A percentile compares a stretch with the other conserved stretches of the same genome.
Evolutionary conservation across 441 rosid species (phyloP).

Genomic region (Cnidoscolus chayamansa): DNA sequence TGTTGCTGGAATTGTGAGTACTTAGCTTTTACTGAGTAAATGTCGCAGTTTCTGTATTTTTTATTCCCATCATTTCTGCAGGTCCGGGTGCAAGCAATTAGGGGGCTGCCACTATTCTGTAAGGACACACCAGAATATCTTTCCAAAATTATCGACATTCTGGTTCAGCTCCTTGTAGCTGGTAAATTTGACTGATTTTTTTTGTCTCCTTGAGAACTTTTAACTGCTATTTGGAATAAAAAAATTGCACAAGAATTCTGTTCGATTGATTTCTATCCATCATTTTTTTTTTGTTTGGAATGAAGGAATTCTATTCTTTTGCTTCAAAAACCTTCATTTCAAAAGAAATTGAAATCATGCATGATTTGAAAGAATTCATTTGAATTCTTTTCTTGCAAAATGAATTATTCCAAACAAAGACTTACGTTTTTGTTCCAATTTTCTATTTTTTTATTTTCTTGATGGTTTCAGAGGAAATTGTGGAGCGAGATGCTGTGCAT

Average conservation of each 20-base stretch:
- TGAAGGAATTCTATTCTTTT: too few relatives aligned
- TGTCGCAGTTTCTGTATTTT: not conserved
- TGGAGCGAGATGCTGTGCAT: constrained; percentile 96
- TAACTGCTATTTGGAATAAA: too few relatives aligned
- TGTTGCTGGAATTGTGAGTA: not conserved
- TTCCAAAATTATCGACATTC: constrained; percentile 81
- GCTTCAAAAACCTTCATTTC: too few relatives aligned
- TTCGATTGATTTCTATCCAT: too few relatives aligned
- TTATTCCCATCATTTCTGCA: constrained; percentile 21
- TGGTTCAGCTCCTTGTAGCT: constrained; percentile 68
- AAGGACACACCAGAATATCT: constrained; percentile 77
- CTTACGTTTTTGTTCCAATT: not conserved
- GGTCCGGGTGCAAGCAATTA: constrained; percentile 96
- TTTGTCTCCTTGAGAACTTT: not conserved
- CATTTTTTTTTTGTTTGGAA: too few relatives aligned
- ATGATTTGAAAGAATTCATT: too few relatives aligned
- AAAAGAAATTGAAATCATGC: too few relatives aligned
- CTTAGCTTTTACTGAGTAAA: not conserved
- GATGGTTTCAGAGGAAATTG: constrained; percentile 64
- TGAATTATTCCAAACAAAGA: too few relatives aligned
- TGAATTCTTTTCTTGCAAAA: too few relatives aligned
- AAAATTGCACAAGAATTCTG: too few relatives aligned
- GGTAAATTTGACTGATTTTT: constrained; percentile 41
- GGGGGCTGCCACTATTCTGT: constrained; percentile 92
- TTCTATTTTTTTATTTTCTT: not conserved